Conservation (phyloP, 1,284 basidiomycete species). For the Ceratobasidium sp. region DNA sequence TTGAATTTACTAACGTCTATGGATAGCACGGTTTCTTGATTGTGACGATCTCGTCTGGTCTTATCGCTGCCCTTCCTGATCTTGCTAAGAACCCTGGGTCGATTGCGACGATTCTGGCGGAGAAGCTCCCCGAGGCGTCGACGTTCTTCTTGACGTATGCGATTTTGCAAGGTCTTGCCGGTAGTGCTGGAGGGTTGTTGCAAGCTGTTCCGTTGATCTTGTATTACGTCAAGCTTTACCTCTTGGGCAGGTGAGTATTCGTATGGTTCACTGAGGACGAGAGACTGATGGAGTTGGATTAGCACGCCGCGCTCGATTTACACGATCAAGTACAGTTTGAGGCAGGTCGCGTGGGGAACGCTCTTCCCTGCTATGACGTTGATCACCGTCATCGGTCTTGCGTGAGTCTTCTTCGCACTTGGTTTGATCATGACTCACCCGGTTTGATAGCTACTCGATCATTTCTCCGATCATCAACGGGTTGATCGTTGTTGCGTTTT, state of each 20-base stretch:
- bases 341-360: constrained; percentile 82
- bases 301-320: constrained; percentile 59
- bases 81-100: constrained; percentile 63
- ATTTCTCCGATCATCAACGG: constrained; percentile 96
- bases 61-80: constrained; percentile 60
- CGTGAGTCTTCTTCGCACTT: neutral
- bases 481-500: constrained; percentile 84
- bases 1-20: constrained; percentile 56
- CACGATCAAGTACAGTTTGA: constrained; percentile 55
- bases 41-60: constrained; percentile 72
- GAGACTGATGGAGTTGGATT: neutral
- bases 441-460: constrained; percentile 74
- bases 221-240: constrained; percentile 71
- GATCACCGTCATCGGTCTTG: constrained; percentile 49
- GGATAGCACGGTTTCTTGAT: constrained; percentile 70
- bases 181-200: constrained; percentile 62
- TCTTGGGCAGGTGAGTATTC: constrained; percentile 57
- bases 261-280: constrained; percentile 58
- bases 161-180: constrained; percentile 52
- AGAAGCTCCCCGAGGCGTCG: constrained; percentile 73
- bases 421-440: constrained; percentile 49
- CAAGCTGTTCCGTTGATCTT: constrained; percentile 70
- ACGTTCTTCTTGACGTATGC: constrained; percentile 81
- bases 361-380: constrained; percentile 64
- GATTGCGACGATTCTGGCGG: constrained; percentile 64